Conservation (phyloP, 2,329 filamentous ascomycete species). For the Pseudogymnoascus sp. region DNA sequence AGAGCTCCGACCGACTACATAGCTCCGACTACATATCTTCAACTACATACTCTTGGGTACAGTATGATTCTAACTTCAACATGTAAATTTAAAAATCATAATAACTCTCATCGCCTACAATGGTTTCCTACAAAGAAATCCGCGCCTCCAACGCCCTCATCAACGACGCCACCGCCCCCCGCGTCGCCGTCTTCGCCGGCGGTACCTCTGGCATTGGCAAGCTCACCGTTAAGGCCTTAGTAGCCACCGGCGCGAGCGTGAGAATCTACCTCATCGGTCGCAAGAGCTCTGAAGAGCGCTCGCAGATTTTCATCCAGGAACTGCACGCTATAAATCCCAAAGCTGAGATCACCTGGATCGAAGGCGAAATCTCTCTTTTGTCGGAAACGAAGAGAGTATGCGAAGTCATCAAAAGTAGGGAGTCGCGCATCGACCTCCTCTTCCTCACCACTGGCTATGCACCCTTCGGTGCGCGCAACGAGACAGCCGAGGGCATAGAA, state of each 20-base stretch:
- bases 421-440: constrained; percentile 36
- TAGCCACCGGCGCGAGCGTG: constrained; percentile 31
- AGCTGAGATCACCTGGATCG: constrained; percentile 34
- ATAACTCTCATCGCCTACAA: background rate
- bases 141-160: constrained; percentile 12
- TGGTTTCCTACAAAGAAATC: background rate
- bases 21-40: background rate
- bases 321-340: constrained; percentile 33
- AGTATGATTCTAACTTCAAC: background rate
- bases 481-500: constrained; percentile 48
- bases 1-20: background rate
- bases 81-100: background rate
- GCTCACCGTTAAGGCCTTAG: constrained; percentile 37
- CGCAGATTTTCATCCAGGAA: constrained; percentile 27
- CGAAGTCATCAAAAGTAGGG: constrained; percentile 33
- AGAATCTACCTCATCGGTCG: constrained; percentile 45
- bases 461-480: constrained; percentile 25
- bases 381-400: constrained; percentile 40
- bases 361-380: constrained; percentile 40
- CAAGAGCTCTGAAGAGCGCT: constrained; percentile 27
- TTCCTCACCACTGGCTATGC: constrained; percentile 35
- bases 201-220: constrained; percentile 46
- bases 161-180: constrained; percentile 11
- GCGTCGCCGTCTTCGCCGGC: constrained; percentile 40
- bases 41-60: background rate